Evolutionary conservation across 768 basidiomycete genomes (phyloP).

Genomic region (Infundibulicybe gibba): DNA sequence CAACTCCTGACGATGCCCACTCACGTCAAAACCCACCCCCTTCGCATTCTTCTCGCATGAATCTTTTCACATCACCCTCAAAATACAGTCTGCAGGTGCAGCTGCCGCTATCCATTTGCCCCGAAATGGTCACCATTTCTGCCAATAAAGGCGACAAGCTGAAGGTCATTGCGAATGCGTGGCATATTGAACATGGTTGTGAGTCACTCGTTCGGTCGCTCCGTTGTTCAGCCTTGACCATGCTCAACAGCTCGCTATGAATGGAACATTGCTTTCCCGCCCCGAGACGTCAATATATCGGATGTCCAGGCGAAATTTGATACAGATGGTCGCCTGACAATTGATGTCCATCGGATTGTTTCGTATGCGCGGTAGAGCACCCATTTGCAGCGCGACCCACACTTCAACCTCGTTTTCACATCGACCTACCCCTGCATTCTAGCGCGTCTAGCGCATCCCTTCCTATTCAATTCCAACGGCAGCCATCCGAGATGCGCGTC

Average conservation of each 20-base stretch:
- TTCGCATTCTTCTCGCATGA: slow-evolving; percentile 37
- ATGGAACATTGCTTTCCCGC: slow-evolving; percentile 54
- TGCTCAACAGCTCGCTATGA: slow-evolving; percentile 51
- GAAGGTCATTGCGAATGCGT: slow-evolving; percentile 57
- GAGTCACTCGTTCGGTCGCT: slow-evolving; percentile 21
- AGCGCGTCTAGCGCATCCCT: too few relatives aligned
- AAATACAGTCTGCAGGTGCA: slow-evolving; percentile 44
- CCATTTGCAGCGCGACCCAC: too few relatives aligned
- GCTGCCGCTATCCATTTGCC: slow-evolving; percentile 43
- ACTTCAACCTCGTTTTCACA: too few relatives aligned
- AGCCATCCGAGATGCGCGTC: too few relatives aligned
- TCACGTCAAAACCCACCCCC: slow-evolving; percentile 21
- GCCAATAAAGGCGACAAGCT: slow-evolving; percentile 58
- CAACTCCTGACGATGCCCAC: slow-evolving; percentile 10
- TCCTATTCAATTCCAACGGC: too few relatives aligned
- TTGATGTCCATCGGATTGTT: slow-evolving; percentile 33
- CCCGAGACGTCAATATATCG: slow-evolving; percentile 51
- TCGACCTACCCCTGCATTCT: too few relatives aligned
- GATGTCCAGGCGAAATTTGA: slow-evolving; percentile 48
- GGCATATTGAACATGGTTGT: slow-evolving; percentile 61
- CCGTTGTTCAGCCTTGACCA: slow-evolving; percentile 1
- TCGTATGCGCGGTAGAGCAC: too few relatives aligned
- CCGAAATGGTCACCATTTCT: slow-evolving; percentile 64
- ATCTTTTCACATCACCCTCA: slow-evolving; percentile 33
- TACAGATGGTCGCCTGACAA: slow-evolving; percentile 39